Base-by-base conservation (phyloP, 306 rosid genomes). In the Purshia tridentata region DNA sequence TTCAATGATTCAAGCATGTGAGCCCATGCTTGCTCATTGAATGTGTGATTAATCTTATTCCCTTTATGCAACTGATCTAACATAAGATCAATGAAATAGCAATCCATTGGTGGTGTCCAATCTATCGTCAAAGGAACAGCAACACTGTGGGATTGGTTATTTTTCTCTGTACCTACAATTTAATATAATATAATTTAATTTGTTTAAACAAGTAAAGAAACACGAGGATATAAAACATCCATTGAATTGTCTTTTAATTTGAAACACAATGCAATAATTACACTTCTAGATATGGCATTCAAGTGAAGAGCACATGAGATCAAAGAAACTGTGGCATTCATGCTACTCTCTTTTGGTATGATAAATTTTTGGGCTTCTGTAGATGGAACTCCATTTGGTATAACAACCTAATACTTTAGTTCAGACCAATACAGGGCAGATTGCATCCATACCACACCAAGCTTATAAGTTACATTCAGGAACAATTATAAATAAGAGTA, bases 11-110 rank as follows among this genome's bases (percentile, higher is more conserved):
- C 71, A 12, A 79, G 72, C 84, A 90, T 72, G 57, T 71, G 76
- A 64, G 57, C 71, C 96, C 96, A 90, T 15, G 86, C 87, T 78
- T 86, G 83, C 78, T 88, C 91, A 58, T 65, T 85, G 84, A 88
- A 88, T 18, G 76, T 50, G 72, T 50, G 69, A 68, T 48, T 80
- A 68, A 82, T 23, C 64, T 53, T 75, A 63, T 84, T 78, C 52
- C 91, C 91, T 58, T 65, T 65, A 61, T 83, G 83, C 69, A 78
- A 70, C 74, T 86, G 88, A 72, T 86, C 88, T 51, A 80, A 56
- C 88, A 88, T 80, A 72, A 90, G 81, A 73, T 78, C 91, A 66
- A 90, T 72, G 72, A 90, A 84, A 76, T 65, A 66, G 65, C 71
- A 73, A 76, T 83, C 86, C 86, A 80, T 77, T 48, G 78, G 48